phyloP scores from a whole-genome alignment of 441 rosid genomes.

The Capsella rubella region DNA sequence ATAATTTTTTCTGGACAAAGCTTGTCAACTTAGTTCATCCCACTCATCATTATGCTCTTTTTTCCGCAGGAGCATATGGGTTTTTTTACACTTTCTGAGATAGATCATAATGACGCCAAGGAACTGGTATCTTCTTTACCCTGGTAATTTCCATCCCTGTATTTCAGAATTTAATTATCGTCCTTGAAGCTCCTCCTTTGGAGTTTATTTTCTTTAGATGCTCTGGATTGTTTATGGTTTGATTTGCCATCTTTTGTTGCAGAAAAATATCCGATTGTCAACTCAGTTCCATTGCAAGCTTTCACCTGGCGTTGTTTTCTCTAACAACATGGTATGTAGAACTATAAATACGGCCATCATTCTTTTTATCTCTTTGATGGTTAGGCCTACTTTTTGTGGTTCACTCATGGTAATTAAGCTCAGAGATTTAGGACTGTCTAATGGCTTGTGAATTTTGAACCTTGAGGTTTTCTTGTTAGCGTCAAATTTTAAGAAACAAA shows the following conservation, averaged over 20 bases:
- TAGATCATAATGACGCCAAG: constrained; percentile 54
- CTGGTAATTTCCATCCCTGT: constrained; percentile 74
- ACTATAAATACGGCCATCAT: constrained; percentile 19
- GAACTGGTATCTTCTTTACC: constrained; percentile 89
- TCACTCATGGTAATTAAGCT: not conserved
- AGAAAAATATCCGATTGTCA: constrained; percentile 61
- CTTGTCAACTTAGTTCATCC: constrained; percentile 23
- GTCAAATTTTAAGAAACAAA: constrained; percentile 10
- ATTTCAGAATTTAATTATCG: constrained; percentile 27
- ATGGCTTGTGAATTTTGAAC: constrained; percentile 13
- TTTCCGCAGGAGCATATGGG: constrained; percentile 56
- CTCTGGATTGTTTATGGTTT: constrained; percentile 19
- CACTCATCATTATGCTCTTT: constrained; percentile 27
- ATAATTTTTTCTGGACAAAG: constrained; percentile 25
- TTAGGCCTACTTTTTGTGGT: constrained; percentile 13
- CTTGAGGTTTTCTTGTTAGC: constrained; percentile 22
- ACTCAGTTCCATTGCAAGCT: constrained; percentile 81
- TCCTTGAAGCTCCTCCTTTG: constrained; percentile 24
- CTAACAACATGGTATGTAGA: constrained; percentile 76
- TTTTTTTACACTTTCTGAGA: constrained; percentile 51
- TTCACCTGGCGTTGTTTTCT: constrained; percentile 63
- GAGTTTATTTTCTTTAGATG: constrained; percentile 10
- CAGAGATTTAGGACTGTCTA: constrained; percentile 2
- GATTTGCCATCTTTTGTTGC: constrained; percentile 52
- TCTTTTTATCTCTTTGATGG: not conserved